Conservation (phyloP, 192 early-diverging fungal species). For the Coemansia sp. region DNA sequence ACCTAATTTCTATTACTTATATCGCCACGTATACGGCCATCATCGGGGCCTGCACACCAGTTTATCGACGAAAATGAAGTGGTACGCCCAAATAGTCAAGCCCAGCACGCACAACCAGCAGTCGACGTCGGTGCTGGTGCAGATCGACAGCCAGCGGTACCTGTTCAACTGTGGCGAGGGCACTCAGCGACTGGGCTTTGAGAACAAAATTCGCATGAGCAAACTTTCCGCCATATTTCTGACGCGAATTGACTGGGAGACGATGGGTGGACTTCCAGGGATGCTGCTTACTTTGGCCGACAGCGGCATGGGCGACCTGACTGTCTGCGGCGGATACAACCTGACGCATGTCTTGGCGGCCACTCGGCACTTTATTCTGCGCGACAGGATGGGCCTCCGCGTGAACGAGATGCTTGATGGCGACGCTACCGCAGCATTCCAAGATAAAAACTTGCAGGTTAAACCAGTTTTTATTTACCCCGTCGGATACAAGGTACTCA, state of each 20-base stretch:
- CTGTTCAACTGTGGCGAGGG: constrained; percentile 96
- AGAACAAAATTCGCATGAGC: constrained; percentile 70
- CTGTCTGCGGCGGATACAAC: constrained; percentile 76
- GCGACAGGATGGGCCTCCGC: constrained; percentile 61
- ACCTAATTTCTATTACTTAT: neutral
- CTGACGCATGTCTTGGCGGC: constrained; percentile 79
- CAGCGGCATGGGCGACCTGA: constrained; percentile 61
- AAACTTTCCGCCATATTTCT: constrained; percentile 82
- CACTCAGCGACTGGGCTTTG: constrained; percentile 81
- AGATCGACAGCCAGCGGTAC: constrained; percentile 77
- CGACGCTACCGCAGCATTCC: constrained; percentile 47
- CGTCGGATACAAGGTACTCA: constrained; percentile 23
- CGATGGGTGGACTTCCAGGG: constrained; percentile 89
- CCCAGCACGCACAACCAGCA: constrained; percentile 59
- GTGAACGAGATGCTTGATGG: constrained; percentile 61
- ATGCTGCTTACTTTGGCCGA: constrained; percentile 92
- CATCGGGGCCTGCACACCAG: constrained; percentile 29
- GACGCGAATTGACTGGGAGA: constrained; percentile 83
- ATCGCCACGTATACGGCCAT: neutral
- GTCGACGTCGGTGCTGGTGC: constrained; percentile 70
- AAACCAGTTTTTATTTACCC: constrained; percentile 70
- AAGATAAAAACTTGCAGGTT: constrained; percentile 70
- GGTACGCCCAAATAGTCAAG: constrained; percentile 61
- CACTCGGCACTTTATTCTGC: constrained; percentile 77
- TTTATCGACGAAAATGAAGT: constrained; percentile 57